Base-by-base conservation (phyloP, 202 grass and related monocot genomes). In the Zoysia matrella region DNA sequence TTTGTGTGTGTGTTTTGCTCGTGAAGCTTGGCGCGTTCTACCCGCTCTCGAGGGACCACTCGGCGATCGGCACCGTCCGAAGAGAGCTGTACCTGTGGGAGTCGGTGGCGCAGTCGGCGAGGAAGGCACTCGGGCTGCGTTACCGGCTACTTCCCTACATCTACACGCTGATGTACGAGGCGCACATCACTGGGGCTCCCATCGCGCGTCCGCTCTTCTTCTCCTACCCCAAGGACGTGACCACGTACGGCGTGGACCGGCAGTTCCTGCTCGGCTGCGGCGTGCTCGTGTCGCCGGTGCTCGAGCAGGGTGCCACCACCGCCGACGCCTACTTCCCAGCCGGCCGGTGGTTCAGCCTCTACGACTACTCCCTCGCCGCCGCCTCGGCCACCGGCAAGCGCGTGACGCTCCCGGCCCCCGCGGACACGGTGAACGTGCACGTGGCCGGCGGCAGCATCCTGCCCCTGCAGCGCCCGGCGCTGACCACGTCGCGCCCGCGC, bases 171-270 rank as follows among this genome's bases (percentile, higher is more conserved):
- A 98, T 98, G 95, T 78, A 91, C 44, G 82, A 85, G 78, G 90
- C 95, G 40, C 92, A 98, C 82, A 53, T 40, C 0, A 83, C 65
- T 2, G 95, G 95, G 2, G 81, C 90, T 8, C 95, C 95, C 13
- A 97, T 97, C 2, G 84, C 92, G 41, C 78, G 90, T 5, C 95
- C 95, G 2, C 90, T 97, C 78, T 97, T 97, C 92, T 97, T 97
- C 92, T 92, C 92, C 2, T 97, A 84, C 79, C 90, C 88, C 0
- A 40, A 68, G 47, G 94, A 97, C 71, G 81, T 4, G 5, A 8
- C 11, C 8, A 93, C 95, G 0, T 93, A 94, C 60, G 75, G 11
- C 15, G 82, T 97, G 12, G 81, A 88, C 69, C 53, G 65, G 5
- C 95, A 97, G 81, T 86, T 97, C 53, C 77, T 97, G 56, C 54